Conservation (phyloP, 2,329 filamentous ascomycete species). For the Rhinocladiella mackenziei region DNA sequence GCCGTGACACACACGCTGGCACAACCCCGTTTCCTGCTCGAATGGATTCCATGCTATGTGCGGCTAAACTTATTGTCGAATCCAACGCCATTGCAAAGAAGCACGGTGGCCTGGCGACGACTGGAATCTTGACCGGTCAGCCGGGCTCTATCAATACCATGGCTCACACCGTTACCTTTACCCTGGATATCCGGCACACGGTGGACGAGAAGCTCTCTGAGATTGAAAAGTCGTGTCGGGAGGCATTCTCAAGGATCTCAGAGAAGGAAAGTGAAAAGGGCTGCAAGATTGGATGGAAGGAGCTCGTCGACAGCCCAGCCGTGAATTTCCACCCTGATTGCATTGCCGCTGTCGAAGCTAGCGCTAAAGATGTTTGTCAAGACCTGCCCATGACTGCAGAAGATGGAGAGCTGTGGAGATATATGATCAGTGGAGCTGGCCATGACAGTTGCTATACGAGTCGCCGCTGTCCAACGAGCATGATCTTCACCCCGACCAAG, state of each 20-base stretch:
- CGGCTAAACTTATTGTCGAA: conserved; percentile 64
- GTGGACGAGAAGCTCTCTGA: conserved; percentile 23
- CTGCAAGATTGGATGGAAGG: conserved; percentile 28
- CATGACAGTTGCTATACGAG: conserved; percentile 63
- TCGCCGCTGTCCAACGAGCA: conserved; percentile 58
- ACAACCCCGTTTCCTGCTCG: conserved; percentile 66
- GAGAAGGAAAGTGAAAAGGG: conserved; percentile 30
- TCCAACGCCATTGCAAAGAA: conserved; percentile 60
- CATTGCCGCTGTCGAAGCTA: conserved; percentile 60
- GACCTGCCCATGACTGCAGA: conserved; percentile 38
- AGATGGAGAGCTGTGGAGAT: conserved; percentile 37
- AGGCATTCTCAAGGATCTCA: conserved; percentile 25
- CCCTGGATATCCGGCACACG: conserved; percentile 26
- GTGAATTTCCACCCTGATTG: conserved; percentile 65
- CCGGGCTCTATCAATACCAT: conserved; percentile 66
- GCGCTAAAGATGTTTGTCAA: conserved; percentile 54
- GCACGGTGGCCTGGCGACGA: conserved; percentile 64
- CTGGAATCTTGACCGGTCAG: conserved; percentile 63
- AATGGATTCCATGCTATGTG: conserved; percentile 65
- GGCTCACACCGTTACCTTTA: conserved; percentile 30
- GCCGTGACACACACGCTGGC: conserved; percentile 69
- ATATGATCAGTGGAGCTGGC: conserved; percentile 61
- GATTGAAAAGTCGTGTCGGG: conserved; percentile 27
- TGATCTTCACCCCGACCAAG: conserved; percentile 65
- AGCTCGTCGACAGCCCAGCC: conserved; percentile 39